Base-by-base conservation (phyloP, 768 basidiomycete species). In the Boletus barrowsii region DNA sequence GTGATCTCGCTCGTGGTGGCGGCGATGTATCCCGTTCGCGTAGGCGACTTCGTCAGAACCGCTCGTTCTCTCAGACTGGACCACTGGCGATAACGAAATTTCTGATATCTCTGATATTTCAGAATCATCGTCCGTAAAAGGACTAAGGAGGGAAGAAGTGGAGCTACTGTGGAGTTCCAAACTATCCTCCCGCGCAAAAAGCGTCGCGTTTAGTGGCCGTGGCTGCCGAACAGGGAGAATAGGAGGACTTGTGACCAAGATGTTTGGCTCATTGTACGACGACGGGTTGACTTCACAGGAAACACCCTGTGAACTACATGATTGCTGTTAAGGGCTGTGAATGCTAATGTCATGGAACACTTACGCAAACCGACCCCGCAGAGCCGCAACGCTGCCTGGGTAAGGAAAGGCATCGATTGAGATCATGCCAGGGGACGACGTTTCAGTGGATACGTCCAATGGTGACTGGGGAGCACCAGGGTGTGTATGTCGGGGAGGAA, bases 301-400 rank as follows among this genome's bases (percentile, higher is more conserved):
- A 26, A 67, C 18, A 69, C 71, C 42, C 66, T 70, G 20, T n/a
- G 54, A 20, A 15, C 69, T 59, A 32, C 4, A 32, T 11, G 35
- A 5, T 13, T 39, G 4, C 6, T n/a, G 14, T n/a, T 18, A n/a
- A 17, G 7, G 14, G 37, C 17, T 5, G 2, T 24, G 26, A 40
- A 37, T 29, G 14, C 5, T 3, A 39, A 0, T 6, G 14, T 29
- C 14, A 10, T 5, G 40, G 4, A 15, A 53, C 10, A 61, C 64
- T 53, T 45, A 69, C 67, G 55, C 20, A 24, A 65, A 66, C 35
- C 74, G 73, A 55, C 57, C 73, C 36, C 75, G 73, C 35, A 77
- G 64, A 2, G 77, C 70, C 18, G 78, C 67, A 6, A 80, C 73
- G 18, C 68, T 69, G 17, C 65, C 47, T 42, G 37, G 13, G 11